Evolutionary conservation across 495 filamentous ascomycete species (phyloP).

Genomic region (Clavariopsis aquatica): DNA sequence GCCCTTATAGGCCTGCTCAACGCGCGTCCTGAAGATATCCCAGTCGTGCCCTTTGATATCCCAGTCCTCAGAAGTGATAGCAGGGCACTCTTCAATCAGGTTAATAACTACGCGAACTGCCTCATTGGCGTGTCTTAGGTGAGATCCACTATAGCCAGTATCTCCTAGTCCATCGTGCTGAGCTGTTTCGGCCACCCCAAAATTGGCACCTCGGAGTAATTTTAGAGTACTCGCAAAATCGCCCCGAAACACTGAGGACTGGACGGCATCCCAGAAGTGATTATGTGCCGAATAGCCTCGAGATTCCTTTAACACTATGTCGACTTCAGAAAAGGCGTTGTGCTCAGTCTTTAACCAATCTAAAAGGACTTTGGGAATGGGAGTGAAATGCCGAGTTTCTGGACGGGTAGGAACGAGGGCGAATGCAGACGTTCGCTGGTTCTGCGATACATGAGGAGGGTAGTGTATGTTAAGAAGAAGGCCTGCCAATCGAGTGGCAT

Average conservation of each 20-base stretch:
- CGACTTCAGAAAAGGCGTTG: slow-evolving; percentile 61
- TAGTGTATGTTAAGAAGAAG: slow-evolving; percentile 75
- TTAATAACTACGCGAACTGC: slow-evolving; percentile 65
- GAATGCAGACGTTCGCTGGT: slow-evolving; percentile 38
- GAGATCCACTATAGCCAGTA: slow-evolving; percentile 66
- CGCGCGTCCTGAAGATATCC: slow-evolving; percentile 71
- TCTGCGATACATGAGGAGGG: slow-evolving; percentile 52
- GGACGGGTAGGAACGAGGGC: slow-evolving; percentile 34
- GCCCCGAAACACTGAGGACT: slow-evolving; percentile 62
- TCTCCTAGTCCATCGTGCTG: slow-evolving; percentile 59
- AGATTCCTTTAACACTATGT: slow-evolving; percentile 58
- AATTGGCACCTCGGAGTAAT: slow-evolving; percentile 70
- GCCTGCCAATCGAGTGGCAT: slow-evolving; percentile 71
- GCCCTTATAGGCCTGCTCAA: slow-evolving; percentile 63
- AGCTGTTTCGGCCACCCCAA: slow-evolving; percentile 66
- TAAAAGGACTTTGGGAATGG: slow-evolving; percentile 72
- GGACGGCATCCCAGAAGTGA: slow-evolving; percentile 79
- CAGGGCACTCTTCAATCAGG: slow-evolving; percentile 71
- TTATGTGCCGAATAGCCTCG: slow-evolving; percentile 72
- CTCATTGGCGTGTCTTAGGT: slow-evolving; percentile 69
- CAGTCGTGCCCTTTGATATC: slow-evolving; percentile 74
- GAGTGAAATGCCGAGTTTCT: slow-evolving; percentile 36
- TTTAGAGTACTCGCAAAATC: slow-evolving; percentile 62
- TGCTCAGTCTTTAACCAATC: slow-evolving; percentile 76
- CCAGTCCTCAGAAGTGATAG: slow-evolving; percentile 65